A percentile compares a stretch with the other conserved stretches of the same genome.
phyloP scores from a whole-genome alignment of 805 yeast genomes.

The Tetrapisispora fleetii region DNA sequence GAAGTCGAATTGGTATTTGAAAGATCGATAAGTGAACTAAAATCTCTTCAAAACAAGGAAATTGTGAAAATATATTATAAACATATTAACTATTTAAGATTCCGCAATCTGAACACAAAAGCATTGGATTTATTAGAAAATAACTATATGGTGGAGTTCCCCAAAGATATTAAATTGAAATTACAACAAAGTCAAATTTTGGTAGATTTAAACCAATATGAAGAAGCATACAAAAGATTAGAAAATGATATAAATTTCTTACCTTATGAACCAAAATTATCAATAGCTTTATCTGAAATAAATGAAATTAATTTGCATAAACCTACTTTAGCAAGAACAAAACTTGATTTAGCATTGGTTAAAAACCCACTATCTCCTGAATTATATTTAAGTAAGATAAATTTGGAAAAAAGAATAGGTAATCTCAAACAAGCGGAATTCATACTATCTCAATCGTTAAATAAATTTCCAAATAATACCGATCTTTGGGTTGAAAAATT shows the following conservation, averaged over 20 bases:
- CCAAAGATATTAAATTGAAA: conserved; percentile 42
- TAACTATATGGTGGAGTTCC: conserved; percentile 39
- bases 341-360: conserved; percentile 55
- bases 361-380: conserved; percentile 38
- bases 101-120: conserved; percentile 21
- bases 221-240: conserved; percentile 39
- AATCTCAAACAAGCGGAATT: conserved; percentile 44
- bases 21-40: conserved; percentile 24
- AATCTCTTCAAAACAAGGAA: conserved; percentile 15
- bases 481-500: conserved; percentile 59
- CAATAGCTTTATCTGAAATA: conserved; percentile 43
- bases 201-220: conserved; percentile 22
- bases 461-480: conserved; percentile 48
- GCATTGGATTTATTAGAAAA: conserved; percentile 36
- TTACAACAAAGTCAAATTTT: conserved; percentile 55
- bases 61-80: conserved; percentile 51
- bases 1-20: conserved; percentile 28
- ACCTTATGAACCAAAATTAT: conserved; percentile 37
- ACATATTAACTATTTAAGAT: conserved; percentile 44
- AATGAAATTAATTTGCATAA: conserved; percentile 37
- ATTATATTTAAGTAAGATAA: conserved; percentile 51
- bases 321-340: conserved; percentile 55
- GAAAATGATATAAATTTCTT: conserved; percentile 40
- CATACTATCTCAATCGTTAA: conserved; percentile 48
- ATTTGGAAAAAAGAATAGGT: conserved; percentile 44